Evolutionary conservation across 495 filamentous ascomycete species (phyloP).

Genomic region (Parathielavia appendiculata): DNA sequence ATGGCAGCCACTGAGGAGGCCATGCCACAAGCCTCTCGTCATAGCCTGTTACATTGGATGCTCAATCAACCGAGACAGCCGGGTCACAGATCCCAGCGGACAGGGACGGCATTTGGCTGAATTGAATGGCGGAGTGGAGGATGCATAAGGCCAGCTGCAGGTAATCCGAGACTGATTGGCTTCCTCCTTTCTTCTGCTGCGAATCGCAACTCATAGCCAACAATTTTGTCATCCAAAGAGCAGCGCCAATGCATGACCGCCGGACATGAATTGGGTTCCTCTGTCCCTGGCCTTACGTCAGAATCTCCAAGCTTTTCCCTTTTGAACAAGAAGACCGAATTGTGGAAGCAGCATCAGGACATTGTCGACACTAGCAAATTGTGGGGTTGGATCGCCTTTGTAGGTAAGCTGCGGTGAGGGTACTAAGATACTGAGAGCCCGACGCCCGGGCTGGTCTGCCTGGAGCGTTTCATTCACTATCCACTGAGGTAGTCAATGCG

Average conservation of each 20-base stretch:
- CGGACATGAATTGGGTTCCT: not conserved
- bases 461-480: conserved; percentile 17
- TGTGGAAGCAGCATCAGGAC: too few relatives aligned
- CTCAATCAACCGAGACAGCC: conserved; percentile 24
- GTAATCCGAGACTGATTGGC: conserved; percentile 23
- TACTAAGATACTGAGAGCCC: too few relatives aligned
- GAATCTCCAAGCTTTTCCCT: not conserved
- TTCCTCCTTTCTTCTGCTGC: conserved; percentile 1
- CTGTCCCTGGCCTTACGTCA: conserved; percentile 9
- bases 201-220: conserved; percentile 12
- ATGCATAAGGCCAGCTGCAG: conserved; percentile 30
- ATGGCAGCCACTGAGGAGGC: not conserved
- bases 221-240: conserved; percentile 1
- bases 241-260: not conserved
- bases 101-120: conserved; percentile 15
- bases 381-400: too few relatives aligned
- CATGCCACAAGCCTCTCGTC: conserved; percentile 11
- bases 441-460: too few relatives aligned
- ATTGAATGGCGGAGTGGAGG: conserved; percentile 17
- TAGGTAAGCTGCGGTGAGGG: too few relatives aligned
- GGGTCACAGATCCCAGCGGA: conserved; percentile 19
- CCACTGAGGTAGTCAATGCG: conserved; percentile 27
- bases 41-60: conserved; percentile 20
- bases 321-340: not conserved
- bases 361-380: too few relatives aligned